These are phyloP conservation scores for Phytophthora europaea DNA, from an alignment of 352 stramenopile species.

Conservation along the genomic window DNA sequence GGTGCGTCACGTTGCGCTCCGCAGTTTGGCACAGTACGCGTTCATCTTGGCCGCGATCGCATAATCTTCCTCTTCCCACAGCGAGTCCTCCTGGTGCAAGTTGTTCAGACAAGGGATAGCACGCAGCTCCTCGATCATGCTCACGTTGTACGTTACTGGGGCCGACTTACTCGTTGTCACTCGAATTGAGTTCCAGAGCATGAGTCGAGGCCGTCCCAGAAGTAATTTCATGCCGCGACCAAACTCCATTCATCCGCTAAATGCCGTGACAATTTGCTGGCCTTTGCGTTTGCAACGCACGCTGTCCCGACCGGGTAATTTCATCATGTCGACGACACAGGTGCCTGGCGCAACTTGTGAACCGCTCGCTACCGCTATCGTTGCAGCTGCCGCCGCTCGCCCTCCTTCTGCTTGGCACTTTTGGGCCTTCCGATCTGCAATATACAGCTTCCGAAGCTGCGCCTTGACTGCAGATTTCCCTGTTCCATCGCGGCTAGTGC, in stretches of 20 bases:
- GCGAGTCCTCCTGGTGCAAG: no score
- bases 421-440: slow-evolving; percentile 15
- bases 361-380: not conserved
- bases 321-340: slow-evolving; percentile 28
- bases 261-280: slow-evolving; percentile 21
- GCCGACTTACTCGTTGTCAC: no score
- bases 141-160: no score
- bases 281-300: slow-evolving; percentile 30
- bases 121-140: no score
- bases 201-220: no score
- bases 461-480: slow-evolving; percentile 16
- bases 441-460: slow-evolving; percentile 19
- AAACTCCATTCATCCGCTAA: slow-evolving; percentile 5
- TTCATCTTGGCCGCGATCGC: no score
- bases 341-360: not conserved
- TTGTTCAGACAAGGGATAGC: no score
- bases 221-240: no score
- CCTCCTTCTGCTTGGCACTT: slow-evolving; percentile 23
- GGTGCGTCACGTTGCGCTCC: no score
- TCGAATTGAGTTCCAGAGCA: no score
- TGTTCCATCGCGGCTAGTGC: slow-evolving; percentile 26
- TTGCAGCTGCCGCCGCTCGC: not conserved
- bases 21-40: not conserved
- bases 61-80: no score
- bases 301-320: slow-evolving; percentile 31